phyloP scores from a whole-genome alignment of 2,329 filamentous ascomycete species.

The Microdochium nivale region DNA sequence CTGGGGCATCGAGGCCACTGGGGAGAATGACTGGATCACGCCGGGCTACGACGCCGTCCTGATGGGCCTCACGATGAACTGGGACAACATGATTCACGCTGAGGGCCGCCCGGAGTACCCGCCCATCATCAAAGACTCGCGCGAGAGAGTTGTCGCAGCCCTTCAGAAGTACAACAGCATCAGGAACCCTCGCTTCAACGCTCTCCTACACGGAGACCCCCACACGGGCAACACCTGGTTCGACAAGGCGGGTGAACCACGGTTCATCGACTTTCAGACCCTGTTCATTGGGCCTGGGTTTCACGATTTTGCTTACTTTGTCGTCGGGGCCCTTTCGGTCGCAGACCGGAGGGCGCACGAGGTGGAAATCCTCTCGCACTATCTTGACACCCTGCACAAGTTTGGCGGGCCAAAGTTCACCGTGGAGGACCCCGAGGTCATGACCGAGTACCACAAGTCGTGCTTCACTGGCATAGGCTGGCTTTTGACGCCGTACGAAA shows the following conservation, averaged over 20 bases:
- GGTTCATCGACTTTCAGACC: conserved; percentile 28
- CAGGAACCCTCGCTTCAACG: conserved; percentile 22
- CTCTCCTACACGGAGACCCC: conserved; percentile 24
- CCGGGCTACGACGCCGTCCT: conserved; percentile 19
- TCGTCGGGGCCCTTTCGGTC: conserved; percentile 20
- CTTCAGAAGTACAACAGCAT: conserved; percentile 21
- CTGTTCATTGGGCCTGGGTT: conserved; percentile 24
- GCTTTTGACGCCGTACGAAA: conserved; percentile 23
- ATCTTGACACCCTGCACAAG: conserved; percentile 15
- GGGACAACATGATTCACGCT: conserved; percentile 12
- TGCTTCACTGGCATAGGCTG: conserved; percentile 23
- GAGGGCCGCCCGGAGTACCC: conserved; percentile 16
- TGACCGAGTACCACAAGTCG: conserved; percentile 21
- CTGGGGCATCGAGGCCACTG: conserved; percentile 10
- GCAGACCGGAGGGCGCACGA: conserved; percentile 24
- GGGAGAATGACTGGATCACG: conserved; percentile 20
- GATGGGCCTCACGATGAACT: conserved; percentile 15
- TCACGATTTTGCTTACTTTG: conserved; percentile 26
- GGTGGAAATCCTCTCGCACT: conserved; percentile 22
- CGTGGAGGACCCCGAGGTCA: conserved; percentile 16
- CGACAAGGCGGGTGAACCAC: conserved; percentile 12
- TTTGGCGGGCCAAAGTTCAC: conserved; percentile 16
- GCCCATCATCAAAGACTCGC: conserved; percentile 16
- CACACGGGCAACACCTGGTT: conserved; percentile 26
- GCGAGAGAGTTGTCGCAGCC: conserved; percentile 15